A percentile compares a stretch with the other conserved stretches of the same genome.
These are phyloP conservation scores for Heliosperma pusillum DNA, from an alignment of 148 eudicot species.

Conservation along the genomic window DNA sequence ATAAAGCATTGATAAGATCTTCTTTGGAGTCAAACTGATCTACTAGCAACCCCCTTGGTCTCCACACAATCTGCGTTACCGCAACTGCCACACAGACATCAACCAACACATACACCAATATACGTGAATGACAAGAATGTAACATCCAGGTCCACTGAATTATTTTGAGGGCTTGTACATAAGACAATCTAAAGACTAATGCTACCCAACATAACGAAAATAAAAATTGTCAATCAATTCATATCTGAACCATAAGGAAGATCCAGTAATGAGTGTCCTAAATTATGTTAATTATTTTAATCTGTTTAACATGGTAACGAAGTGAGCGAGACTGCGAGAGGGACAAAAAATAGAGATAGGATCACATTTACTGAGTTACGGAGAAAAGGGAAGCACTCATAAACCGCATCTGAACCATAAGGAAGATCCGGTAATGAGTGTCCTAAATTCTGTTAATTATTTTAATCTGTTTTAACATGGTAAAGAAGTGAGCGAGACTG, in stretches of 20 bases:
- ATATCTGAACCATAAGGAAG: not conserved
- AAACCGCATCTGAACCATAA: not conserved
- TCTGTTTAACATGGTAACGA: too few relatives aligned
- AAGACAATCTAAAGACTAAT: not conserved
- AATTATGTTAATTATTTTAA: too few relatives aligned
- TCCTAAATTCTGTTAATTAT: too few relatives aligned
- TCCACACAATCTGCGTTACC: constrained; percentile 90
- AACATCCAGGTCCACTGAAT: not conserved
- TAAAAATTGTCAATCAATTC: not conserved
- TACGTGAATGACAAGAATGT: not conserved
- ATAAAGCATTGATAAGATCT: constrained; percentile 88
- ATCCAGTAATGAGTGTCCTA: too few relatives aligned
- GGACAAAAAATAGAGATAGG: not conserved
- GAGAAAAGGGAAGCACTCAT: not conserved
- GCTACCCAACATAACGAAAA: not conserved
- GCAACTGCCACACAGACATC: constrained; percentile 58
- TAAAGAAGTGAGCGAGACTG: too few relatives aligned
- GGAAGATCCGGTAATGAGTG: too few relatives aligned
- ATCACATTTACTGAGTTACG: not conserved
- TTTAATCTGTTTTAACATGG: too few relatives aligned
- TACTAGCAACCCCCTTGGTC: constrained; percentile 86
- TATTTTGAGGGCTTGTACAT: not conserved
- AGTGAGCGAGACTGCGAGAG: too few relatives aligned
- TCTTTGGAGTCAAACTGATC: constrained; percentile 97
- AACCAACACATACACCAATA: not conserved